Base-by-base conservation (phyloP, 2,329 filamentous ascomycete species). In the Dothistroma septosporum region DNA sequence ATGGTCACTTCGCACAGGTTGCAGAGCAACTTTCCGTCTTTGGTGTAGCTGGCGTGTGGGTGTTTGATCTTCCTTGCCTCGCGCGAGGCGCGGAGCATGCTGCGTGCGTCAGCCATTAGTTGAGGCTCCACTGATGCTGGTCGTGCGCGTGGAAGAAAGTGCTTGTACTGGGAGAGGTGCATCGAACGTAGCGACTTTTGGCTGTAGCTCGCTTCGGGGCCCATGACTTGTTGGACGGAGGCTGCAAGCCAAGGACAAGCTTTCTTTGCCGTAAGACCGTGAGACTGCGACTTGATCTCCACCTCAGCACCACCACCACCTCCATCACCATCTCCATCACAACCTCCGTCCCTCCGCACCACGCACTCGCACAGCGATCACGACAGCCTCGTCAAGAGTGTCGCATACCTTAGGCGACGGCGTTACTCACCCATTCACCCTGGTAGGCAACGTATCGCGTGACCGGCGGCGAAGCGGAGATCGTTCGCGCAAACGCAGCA, bases 11-110 rank as follows among this genome's bases (percentile, higher is more conserved):
- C 84, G 71, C 89, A 92, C 24, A 88, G 75, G 62, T 81, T 83
- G 76, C 89, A 92, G 31, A 85, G 76, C 0, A 91, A 82, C 69
- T 85, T 87, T 62, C 88, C 88, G 14, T 84, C 80, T 64, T 85
- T 82, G 5, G 87, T 85, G 76, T 91, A 91, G 57, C 82, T 78
- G 47, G 87, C 87, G 68, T 87, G 80, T 4, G 87, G 85, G 68
- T 91, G 87, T 55, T 86, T 82, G 69, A 92, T 86, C 65, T 88
- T 85, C 60, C 91, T 86, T 63, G 88, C 84, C 59, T 86, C 85
- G 66, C 90, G 86, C 75, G 93, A 89, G 70, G 87, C 88, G 68
- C 90, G 89, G 60, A 95, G 83, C 53, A 96, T 84, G 37, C 89
- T 85, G 69, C 91, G 88, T 28, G 91, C 87, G 75, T 95, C 90